Base-by-base conservation (phyloP, 2,329 filamentous ascomycete genomes). In the Talaromyces sp. region DNA sequence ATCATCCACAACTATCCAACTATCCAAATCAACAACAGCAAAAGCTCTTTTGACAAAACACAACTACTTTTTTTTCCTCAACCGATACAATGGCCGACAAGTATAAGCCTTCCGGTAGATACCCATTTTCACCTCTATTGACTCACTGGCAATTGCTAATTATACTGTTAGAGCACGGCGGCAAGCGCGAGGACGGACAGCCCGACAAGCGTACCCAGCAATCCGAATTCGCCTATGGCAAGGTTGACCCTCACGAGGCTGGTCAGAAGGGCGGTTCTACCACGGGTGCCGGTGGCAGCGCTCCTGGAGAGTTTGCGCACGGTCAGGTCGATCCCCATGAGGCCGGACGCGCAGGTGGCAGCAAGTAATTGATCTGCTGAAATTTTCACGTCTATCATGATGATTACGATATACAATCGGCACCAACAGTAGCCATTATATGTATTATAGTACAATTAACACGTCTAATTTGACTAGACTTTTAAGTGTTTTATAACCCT, bases 171-270 rank as follows among this genome's bases (percentile, higher is more conserved):
- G 52, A 56, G 33, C 52, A 56, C 52, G 52, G 52, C 35, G 52
- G 52, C 52, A 35, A 37, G 31, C 52, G 33, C 35, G 52, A 39
- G 18, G 52, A 56, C 52, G 33, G 52, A 9, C 52, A 56, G 11
- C 52, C 28, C 14, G 52, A 56, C 31, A 39, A 56, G 52, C 33
- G 52, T 18, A 56, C 52, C 31, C 52, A 56, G 33, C 52, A 56
- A 39, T 39, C 33, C 2, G 18, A 14, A 39, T 56, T 56, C 12
- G 52, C 52, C 11, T 56, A 56, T 5, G 52, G 33, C 52, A 56
- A 56, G 21, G 52, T 56, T 39, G 33, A 56, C n/a, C 52, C 52
- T 39, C 18, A n/a, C 18, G 12, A 56, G 11, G 52, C 33, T 7
- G 52, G 52, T 39, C 31, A 56, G 23, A 16, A 56, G 31, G 52